Evolutionary conservation across 176 grass and related monocot species (phyloP), one percentile per base, ranked within the genome.

Genomic region (Raddia guianensis): DNA sequence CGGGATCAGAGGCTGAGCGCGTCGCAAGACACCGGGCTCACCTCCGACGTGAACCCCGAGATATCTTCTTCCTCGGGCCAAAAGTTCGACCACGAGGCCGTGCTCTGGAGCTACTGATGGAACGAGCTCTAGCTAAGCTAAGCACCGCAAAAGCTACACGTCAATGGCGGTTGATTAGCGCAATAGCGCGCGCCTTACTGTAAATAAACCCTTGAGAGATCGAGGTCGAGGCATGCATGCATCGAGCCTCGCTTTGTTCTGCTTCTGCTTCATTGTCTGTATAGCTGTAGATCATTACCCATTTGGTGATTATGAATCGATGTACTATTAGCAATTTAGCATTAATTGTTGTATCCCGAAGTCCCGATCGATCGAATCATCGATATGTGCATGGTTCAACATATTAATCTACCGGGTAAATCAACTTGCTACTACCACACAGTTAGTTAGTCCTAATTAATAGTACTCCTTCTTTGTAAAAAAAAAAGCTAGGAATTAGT

Each of bases 41-140:
- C 89, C 73, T 85, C 83, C 68, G 89, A 94, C 53, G 56, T 86
- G 75, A 88, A 91, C 91, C 80, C 91, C 45, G 83, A 94, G 71
- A 87, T 84, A 63, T 86, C 89, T 21, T 92, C 90, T 7, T 93
- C 91, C 71, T 84, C 66, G 46, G 85, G 73, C 75, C 72, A 83
- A 35, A 82, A 66, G 14, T 82, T 82, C 70, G 83, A 83, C 20
- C 70, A 80, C 27, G 86, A 89, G 55, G 40, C 73, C 35, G 63
- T 62, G 42, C 65, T 86, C 6, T 92, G 86, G 90, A 78, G 83
- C 80, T 89, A 86, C 33, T 83, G 48, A 54, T 83, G 48, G 48
- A 40, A 40, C 37, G 37, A 40, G 37, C 37, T 40, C 37, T 40
- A 40, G 73, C 49, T 77, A 40, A 40, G 37, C 52, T 15, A 20